Evolutionary conservation across 306 rosid genomes (phyloP), one percentile per base, ranked within the genome.

Genomic region (Cucurbita maxima): DNA sequence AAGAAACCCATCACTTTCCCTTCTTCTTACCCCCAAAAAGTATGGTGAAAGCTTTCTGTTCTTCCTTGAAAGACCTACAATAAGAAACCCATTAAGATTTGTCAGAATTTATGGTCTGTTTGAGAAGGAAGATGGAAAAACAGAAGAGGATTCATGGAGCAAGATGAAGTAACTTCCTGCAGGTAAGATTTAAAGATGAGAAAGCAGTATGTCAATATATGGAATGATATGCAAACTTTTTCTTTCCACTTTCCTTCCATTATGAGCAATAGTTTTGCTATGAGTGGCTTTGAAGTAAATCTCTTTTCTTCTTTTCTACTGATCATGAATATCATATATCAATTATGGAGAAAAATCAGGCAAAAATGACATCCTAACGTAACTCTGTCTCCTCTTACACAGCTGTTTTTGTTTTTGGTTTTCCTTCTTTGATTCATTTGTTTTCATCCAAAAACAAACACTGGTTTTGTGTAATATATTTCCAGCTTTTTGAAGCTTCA

Each of bases 211-310:
- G 20, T 45, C 51, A 18, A 63, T 18, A 43, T 63, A 63, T 63
- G 52, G 70, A 40, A 41, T 41, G 72, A 44, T 64, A 66, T 64
- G 36, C 53, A 18, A 44, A 22, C 20, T 4, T 68, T 68, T 68
- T 16, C 30, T 37, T 47, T 45, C 43, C 57, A 69, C 58, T 69
- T 69, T 69, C 57, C 74, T 70, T 70, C 45, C 59, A 22, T 70
- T 16, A 70, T 70, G 74, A 70, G 74, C 74, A 70, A 70, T 34
- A 50, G 47, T 70, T 69, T 70, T 70, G 44, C 43, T 48, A 70
- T 70, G 74, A 70, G 74, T 70, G 74, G 74, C 59, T 70, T 70
- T 10, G 45, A 70, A 70, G 74, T 70, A 48, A 70, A 70, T 70
- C 59, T 7, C 74, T 13, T 47, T 25, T 51, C 74, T 70, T 70